A percentile compares a stretch with the other conserved stretches of the same genome.
Evolutionary conservation across 2,329 filamentous ascomycete species (phyloP).

Genomic region (Alternaria alternata): DNA sequence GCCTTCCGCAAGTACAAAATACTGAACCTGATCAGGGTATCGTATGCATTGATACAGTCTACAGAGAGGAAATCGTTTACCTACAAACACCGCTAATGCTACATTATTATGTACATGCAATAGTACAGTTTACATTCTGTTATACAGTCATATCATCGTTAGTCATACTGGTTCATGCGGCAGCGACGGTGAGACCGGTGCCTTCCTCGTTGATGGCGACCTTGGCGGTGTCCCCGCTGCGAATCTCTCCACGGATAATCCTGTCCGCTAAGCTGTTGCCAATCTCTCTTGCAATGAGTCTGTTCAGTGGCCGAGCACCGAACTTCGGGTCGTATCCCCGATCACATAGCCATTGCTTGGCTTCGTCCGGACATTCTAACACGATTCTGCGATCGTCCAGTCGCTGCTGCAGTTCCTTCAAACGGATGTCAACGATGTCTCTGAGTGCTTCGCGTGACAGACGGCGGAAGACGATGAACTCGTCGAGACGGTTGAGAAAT

Average conservation of each 20-base stretch:
- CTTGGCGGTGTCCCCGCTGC: conserved; percentile 74
- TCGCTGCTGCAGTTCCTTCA: conserved; percentile 81
- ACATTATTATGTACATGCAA: conserved; percentile 24
- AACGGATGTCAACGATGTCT: conserved; percentile 92
- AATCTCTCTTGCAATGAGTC: conserved; percentile 89
- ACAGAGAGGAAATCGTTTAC: conserved; percentile 15
- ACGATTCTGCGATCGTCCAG: conserved; percentile 86
- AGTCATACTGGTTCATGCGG: conserved; percentile 21
- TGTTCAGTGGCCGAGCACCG: conserved; percentile 88
- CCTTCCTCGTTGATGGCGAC: conserved; percentile 70
- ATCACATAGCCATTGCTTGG: conserved; percentile 87
- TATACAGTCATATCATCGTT: conserved; percentile 36
- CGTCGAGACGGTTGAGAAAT: conserved; percentile 95
- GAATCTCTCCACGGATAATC: conserved; percentile 87
- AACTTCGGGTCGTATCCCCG: conserved; percentile 91
- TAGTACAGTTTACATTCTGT: conserved; percentile 11
- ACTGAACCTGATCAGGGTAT: conserved; percentile 10
- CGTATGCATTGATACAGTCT: conserved; percentile 14
- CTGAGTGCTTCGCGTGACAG: conserved; percentile 79
- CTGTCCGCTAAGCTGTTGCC: conserved; percentile 87
- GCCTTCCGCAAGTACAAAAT: conserved; percentile 17
- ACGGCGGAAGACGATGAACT: conserved; percentile 95
- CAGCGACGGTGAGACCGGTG: conserved; percentile 36
- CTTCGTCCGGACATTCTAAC: conserved; percentile 73
- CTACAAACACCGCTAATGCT: conserved; percentile 16